These are phyloP conservation scores for Xerocomellus chrysenteron DNA, from an alignment of 768 basidiomycete species.

Conservation along the genomic window DNA sequence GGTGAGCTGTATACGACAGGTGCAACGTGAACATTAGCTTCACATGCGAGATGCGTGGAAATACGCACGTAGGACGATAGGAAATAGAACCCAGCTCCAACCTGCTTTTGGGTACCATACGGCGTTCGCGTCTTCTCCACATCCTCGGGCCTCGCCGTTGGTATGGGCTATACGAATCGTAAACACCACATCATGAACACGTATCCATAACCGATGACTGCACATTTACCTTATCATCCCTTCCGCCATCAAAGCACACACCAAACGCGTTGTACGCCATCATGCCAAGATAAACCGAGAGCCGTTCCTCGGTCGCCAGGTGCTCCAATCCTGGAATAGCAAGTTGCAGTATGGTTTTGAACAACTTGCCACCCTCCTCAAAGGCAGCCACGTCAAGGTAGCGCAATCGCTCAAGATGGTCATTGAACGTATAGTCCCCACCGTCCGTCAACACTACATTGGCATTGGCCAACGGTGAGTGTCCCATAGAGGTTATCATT, in stretches of 20 bases:
- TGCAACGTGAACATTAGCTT: not conserved
- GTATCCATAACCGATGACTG: not conserved
- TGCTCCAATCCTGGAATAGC: slow-evolving; percentile 73
- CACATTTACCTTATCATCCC: slow-evolving; percentile 63
- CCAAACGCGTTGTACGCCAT: slow-evolving; percentile 79
- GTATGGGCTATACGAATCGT: slow-evolving; percentile 43
- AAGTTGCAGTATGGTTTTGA: slow-evolving; percentile 54
- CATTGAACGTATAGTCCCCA: slow-evolving; percentile 61
- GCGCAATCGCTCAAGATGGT: slow-evolving; percentile 75
- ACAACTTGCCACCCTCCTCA: slow-evolving; percentile 48
- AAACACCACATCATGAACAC: not conserved
- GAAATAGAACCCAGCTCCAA: slow-evolving; percentile 73
- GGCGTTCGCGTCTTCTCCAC: slow-evolving; percentile 76
- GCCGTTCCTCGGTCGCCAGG: slow-evolving; percentile 63
- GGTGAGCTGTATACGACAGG: slow-evolving; percentile 39
- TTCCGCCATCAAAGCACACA: slow-evolving; percentile 62
- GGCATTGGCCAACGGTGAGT: slow-evolving; percentile 6
- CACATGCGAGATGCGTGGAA: not conserved
- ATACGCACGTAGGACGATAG: slow-evolving; percentile 67
- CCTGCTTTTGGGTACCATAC: slow-evolving; percentile 69
- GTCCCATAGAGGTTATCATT: slow-evolving; percentile 36
- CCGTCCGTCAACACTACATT: slow-evolving; percentile 38
- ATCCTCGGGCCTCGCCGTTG: slow-evolving; percentile 61
- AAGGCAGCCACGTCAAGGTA: slow-evolving; percentile 56
- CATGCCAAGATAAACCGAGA: slow-evolving; percentile 61